Conservation (phyloP, 208 protist species). For the Trypanosoma theileri region DNA sequence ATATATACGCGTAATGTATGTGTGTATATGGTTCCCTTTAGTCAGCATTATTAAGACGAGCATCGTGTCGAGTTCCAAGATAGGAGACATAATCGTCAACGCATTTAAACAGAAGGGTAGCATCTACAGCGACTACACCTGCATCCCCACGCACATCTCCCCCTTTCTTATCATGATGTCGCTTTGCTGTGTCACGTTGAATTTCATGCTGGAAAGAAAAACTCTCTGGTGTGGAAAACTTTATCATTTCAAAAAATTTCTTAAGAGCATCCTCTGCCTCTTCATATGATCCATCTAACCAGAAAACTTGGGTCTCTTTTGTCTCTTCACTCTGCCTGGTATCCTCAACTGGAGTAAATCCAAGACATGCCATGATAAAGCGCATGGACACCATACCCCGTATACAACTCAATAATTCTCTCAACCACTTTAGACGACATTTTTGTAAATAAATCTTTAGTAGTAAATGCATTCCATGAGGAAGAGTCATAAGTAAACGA, state of each 20-base stretch:
- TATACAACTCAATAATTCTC: conserved; percentile 49
- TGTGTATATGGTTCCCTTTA: conserved; percentile 7
- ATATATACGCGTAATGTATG: neutral
- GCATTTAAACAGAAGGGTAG: conserved; percentile 34
- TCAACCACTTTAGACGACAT: conserved; percentile 73
- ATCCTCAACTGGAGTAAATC: conserved; percentile 41
- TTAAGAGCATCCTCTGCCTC: conserved; percentile 38
- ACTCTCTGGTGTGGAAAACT: conserved; percentile 46
- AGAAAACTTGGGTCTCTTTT: conserved; percentile 31
- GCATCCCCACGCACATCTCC: neutral
- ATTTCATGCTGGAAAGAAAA: conserved; percentile 65
- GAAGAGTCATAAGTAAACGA: conserved; percentile 45
- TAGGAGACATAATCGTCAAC: conserved; percentile 69
- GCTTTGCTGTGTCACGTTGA: conserved; percentile 5
- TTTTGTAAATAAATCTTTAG: conserved; percentile 78
- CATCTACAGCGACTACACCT: conserved; percentile 38
- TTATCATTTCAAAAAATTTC: conserved; percentile 67
- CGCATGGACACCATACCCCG: conserved; percentile 53
- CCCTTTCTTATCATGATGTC: neutral
- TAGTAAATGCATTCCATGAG: conserved; percentile 58
- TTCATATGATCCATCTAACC: conserved; percentile 64
- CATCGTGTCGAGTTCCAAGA: conserved; percentile 70
- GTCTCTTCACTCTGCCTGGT: neutral
- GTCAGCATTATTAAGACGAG: conserved; percentile 20
- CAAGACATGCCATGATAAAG: conserved; percentile 64